Evolutionary conservation across 139 green algal genomes (phyloP), one percentile per base, ranked within the genome.

Genomic region (Eudorina sp.): DNA sequence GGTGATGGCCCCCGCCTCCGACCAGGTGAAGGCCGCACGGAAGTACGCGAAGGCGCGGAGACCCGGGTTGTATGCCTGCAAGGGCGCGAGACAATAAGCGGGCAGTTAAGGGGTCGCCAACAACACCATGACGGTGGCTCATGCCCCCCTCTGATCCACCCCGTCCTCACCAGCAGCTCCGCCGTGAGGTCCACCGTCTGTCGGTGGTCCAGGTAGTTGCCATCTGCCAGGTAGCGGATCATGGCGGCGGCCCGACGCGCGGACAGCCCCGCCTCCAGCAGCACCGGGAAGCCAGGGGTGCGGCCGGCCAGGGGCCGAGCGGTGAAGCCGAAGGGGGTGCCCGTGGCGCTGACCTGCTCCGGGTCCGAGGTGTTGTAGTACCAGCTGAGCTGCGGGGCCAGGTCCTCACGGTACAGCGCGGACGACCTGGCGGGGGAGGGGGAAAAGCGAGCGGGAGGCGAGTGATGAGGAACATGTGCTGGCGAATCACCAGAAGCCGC

Each of bases 151-250:
- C n/a, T n/a, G n/a, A n/a, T n/a, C n/a, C n/a, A n/a, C n/a, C n/a
- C n/a, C n/a, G n/a, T n/a, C n/a, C n/a, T n/a, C 40, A 85, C 83
- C 68, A 88, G 68, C 83, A 88, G 19, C 83, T 88, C 83, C 34
- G 83, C 83, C 7, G 3, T 46, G 48, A 88, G 23, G 48, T 40
- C 48, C 48, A 27, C 0, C 25, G 83, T 88, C 68, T 82, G 83
- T 6, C 83, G 83, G 38, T 46, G 43, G 88, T 93, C 90, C 41
- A 93, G 90, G 88, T 92, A 93, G 84, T 93, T 93, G 40, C 84
- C 88, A 31, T 93, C 90, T 34, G 82, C 43, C 72, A 93, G 80
- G 64, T 90, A 90, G 34, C 82, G 84, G 73, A 83, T 25, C 55
- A 73, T 51, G 31, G 76, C 53, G 38, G 9, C 38, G 25, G 83